Conservation (phyloP, 2,329 filamentous ascomycete genomes). For the Xylariaceae sp. region DNA sequence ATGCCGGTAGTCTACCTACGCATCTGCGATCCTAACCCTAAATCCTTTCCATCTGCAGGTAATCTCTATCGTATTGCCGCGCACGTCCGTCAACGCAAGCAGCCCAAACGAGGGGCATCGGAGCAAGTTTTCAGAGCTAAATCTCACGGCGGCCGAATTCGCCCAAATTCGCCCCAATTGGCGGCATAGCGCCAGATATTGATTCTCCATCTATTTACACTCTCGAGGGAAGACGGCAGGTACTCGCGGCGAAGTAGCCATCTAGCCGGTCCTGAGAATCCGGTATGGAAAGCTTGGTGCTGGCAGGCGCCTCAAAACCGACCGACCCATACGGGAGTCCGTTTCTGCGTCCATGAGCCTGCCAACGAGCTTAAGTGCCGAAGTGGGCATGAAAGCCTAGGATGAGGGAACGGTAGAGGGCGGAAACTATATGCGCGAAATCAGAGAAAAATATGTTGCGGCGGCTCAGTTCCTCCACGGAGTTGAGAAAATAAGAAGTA, state of each 20-base stretch:
- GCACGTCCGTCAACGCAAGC: slow-evolving; percentile 30
- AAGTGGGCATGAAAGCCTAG: slow-evolving; percentile 49
- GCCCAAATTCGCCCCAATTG: no score
- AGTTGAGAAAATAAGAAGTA: slow-evolving; percentile 54
- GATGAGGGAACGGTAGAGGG: slow-evolving; percentile 44
- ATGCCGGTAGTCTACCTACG: no score
- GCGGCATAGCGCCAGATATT: slow-evolving; percentile 46
- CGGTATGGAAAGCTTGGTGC: slow-evolving; percentile 79
- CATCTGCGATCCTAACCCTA: not conserved
- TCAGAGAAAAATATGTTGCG: no score
- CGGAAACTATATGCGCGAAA: slow-evolving; percentile 53
- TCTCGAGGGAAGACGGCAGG: slow-evolving; percentile 53
- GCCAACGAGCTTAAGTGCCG: slow-evolving; percentile 54
- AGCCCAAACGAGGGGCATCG: slow-evolving; percentile 63
- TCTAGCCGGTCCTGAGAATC: slow-evolving; percentile 46
- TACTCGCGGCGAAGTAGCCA: slow-evolving; percentile 16
- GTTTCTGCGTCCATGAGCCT: slow-evolving; percentile 51
- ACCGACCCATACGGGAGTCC: slow-evolving; percentile 65
- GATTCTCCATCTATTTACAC: slow-evolving; percentile 40
- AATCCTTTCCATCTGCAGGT: slow-evolving; percentile 37
- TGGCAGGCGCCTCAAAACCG: slow-evolving; percentile 85
- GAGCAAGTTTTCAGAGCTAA: slow-evolving; percentile 80
- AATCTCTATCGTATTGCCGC: slow-evolving; percentile 60
- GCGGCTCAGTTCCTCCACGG: no score
- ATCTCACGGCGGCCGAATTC: slow-evolving; percentile 71